Evolutionary conservation across 108 stramenopile species (phyloP), one percentile per base, ranked within the genome.

Genomic region (Epithemia pelagica): DNA sequence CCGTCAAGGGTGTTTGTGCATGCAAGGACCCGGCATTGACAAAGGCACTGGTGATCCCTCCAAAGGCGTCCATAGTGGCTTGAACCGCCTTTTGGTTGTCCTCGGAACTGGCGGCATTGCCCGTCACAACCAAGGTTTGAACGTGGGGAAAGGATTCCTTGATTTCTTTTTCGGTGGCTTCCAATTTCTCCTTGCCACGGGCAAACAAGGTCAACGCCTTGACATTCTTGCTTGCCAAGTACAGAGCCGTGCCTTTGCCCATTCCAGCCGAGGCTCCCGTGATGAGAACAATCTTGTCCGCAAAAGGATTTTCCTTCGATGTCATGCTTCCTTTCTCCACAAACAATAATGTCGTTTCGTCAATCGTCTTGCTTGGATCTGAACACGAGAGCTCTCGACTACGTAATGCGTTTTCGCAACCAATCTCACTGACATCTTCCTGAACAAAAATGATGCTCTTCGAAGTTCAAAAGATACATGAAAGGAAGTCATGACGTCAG

Each of bases 181-280:
- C 52, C 26, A 65, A 28, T 18, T 15, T 19, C 2, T 65, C 64
- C 26, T 65, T 57, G 52, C 64, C 46, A 24, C 64, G 64, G 7
- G 64, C 25, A 65, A 61, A 61, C 24, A 61, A 26, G 10, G 61
- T 61, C 5, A 61, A 28, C 24, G 61, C 61, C 61, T 61, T 61
- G 61, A 61, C 61, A 61, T 26, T 26, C 28, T 61, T 61, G n/a
- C 30, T 21, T 7, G 61, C 61, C 5, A 61, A 27, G 61, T 61
- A 61, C 24, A 61, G 8, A 26, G 61, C 61, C 7, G 61, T 30
- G 3, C 26, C 61, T 27, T 61, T 61, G 27, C 61, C 61, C 61
- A 61, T 61, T 3, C 61, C 61, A 28, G 61, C n/a, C 5, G 61
- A 61, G 10, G 61, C 61, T 3, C 61, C 61, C 5, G 61, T 61